Evolutionary conservation across 129 eudicot species (phyloP), one percentile per base, ranked within the genome.

Genomic region (Saposhnikovia divaricata): DNA sequence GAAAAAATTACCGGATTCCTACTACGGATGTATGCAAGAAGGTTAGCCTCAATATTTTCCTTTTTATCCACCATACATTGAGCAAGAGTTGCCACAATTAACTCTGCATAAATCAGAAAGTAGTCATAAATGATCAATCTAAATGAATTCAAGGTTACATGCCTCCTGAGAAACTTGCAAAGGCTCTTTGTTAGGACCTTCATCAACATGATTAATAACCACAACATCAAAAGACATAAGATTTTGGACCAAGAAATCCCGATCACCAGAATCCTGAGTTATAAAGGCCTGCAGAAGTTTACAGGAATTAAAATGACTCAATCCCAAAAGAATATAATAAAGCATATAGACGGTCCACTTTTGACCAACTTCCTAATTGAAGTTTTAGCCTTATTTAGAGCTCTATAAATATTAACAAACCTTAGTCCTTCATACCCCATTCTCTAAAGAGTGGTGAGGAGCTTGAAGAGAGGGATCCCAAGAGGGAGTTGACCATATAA

Each of bases 181-280:
- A 14, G 91, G 85, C 73, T 76, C 92, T 66, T 85, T 79, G 44
- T 53, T 68, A 76, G 45, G 81, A 46, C 78, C 77, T 74, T 77
- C 91, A 87, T 83, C 83, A 44, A 87, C 88, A 61, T 95, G 88
- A 85, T 94, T 95, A 77, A 95, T 91, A 34, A 95, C 91, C 47
- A 91, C 91, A 72, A 95, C 91, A 83, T 88, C 90, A 82, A 85
- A 92, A 61, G 90, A 23, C 76, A 77, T 82, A 65, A 95, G 84
- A 76, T 80, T 86, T 80, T 53, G 87, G 68, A 90, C 84, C 84
- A 95, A 75, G 13, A 75, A 76, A 77, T 95, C 99, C 74, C 99
- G 92, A 50, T 95, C 99, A 39, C 77, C 86, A 63, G 96, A 75
- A 83, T 95, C 97, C 74, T 95, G 97, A 39, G 96, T 92, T 59